Evolutionary conservation across 129 eudicot species (phyloP).

Genomic region (Flaveria ramosissima): DNA sequence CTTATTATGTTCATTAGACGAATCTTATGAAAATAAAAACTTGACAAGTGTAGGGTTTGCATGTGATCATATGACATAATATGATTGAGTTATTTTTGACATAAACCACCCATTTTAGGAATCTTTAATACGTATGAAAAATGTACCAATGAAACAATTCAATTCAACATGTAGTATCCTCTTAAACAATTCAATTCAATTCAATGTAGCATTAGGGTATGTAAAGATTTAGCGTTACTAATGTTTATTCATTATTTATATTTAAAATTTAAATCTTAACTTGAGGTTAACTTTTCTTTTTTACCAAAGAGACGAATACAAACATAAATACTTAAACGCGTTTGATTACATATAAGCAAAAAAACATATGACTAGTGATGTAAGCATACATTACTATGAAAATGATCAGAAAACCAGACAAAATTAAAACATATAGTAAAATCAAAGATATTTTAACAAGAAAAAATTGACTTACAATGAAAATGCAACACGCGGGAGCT

Average conservation of each 20-base stretch:
- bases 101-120: slow-evolving; percentile 26
- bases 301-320: too few species aligned
- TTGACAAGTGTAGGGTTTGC: slow-evolving; percentile 10
- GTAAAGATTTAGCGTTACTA: neutral
- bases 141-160: neutral
- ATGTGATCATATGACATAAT: neutral
- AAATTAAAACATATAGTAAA: too few species aligned
- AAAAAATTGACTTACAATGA: too few species aligned
- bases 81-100: slow-evolving; percentile 8
- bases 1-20: neutral
- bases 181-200: slow-evolving; percentile 9
- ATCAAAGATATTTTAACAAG: too few species aligned
- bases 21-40: slow-evolving; percentile 1
- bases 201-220: slow-evolving; percentile 20
- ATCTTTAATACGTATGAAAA: slow-evolving; percentile 24
- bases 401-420: too few species aligned
- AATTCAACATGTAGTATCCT: slow-evolving; percentile 16
- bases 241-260: neutral
- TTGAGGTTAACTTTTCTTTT: neutral
- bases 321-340: too few species aligned
- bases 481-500: too few species aligned
- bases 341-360: too few species aligned
- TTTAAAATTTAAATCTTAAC: neutral
- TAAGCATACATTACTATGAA: too few species aligned
- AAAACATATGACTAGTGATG: too few species aligned